A percentile compares a stretch with the other conserved stretches of the same genome.
phyloP scores from a whole-genome alignment of 352 stramenopile species.

The Pythium rhizo-oryzae region DNA sequence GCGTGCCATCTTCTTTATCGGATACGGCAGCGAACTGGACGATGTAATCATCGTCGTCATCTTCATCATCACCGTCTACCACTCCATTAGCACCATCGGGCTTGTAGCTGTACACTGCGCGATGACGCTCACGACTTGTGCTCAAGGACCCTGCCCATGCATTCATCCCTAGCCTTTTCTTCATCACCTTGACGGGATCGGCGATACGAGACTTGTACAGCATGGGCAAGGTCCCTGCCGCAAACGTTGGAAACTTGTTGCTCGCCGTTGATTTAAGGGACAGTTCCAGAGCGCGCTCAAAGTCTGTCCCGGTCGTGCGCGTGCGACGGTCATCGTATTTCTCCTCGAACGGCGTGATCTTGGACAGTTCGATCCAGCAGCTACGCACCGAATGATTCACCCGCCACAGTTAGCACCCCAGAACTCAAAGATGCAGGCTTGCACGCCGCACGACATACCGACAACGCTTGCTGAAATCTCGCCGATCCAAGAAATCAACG shows the following conservation, averaged over 20 bases:
- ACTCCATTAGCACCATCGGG: constrained; percentile 1
- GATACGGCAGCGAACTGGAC: constrained; percentile 13
- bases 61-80: constrained; percentile 9
- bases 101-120: constrained; percentile 34
- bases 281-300: constrained; percentile 45
- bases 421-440: neutral
- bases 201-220: constrained; percentile 33
- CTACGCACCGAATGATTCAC: constrained; percentile 13
- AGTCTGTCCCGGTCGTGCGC: constrained; percentile 36
- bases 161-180: constrained; percentile 42
- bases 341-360: constrained; percentile 45
- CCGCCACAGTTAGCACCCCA: too few relatives aligned
- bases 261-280: constrained; percentile 45
- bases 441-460: constrained; percentile 3
- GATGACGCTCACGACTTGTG: constrained; percentile 46
- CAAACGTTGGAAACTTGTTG: constrained; percentile 59
- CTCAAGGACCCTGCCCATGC: constrained; percentile 51
- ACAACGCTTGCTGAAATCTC: constrained; percentile 27
- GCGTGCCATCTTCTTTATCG: constrained; percentile 3
- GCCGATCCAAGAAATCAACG: constrained; percentile 39
- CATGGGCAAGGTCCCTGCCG: constrained; percentile 42
- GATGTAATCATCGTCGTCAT: constrained; percentile 12
- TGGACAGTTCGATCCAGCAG: constrained; percentile 49
- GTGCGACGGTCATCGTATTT: constrained; percentile 40
- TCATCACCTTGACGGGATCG: constrained; percentile 42